Base-by-base conservation (phyloP, 2,329 filamentous ascomycete species). In the Paecilomyces dactylethromorphus region DNA sequence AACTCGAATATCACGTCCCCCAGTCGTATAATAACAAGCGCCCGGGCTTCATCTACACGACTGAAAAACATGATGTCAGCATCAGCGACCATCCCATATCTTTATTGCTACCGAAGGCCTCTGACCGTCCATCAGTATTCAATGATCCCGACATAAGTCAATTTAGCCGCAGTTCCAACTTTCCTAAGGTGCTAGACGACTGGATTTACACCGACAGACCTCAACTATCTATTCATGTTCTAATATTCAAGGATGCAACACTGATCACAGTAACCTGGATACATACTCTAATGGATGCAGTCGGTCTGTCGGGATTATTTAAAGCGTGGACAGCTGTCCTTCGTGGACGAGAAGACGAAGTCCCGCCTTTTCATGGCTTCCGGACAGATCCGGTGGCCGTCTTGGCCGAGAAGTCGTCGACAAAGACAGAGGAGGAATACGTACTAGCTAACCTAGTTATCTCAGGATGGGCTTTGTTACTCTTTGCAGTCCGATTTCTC, bases 171-270 rank as follows among this genome's bases (percentile, higher is more conserved):
- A 60, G 63, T 8, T 54, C 60, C 15, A 64, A 62, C 5, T 67
- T 60, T 1, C 74, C 74, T 1, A 62, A 60, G 11, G 70, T 62
- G 2, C 61, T 79, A 0, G 65, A 72, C 1, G 78, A 81, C 57
- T 79, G 76, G 59, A 54, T 80, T 12, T 64, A 67, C 51, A 60
- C 65, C 3, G 80, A 82, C 63, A 67, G 63, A 18, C 81, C 81
- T 0, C 77, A 79, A 63, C 64, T 84, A 3, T 73, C 74, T 3
- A 67, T 84, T 3, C 79, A 81, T 60, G 69, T 84, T 50, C 74
- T 77, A 3, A 74, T 75, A 0, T 84, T 84, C 64, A 65, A 63
- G 2, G 78, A 85, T 58, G 78, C 79, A 0, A 84, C 82, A 0
- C 65, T 84, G 0, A 69, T 84, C 1, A 71, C 73, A 0, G 61